Percentiles rank a stretch among this genome's conserved stretches.
Evolutionary conservation across 371 early-diverging fungal species (phyloP).

Genomic region (Mucor velutinosus): DNA sequence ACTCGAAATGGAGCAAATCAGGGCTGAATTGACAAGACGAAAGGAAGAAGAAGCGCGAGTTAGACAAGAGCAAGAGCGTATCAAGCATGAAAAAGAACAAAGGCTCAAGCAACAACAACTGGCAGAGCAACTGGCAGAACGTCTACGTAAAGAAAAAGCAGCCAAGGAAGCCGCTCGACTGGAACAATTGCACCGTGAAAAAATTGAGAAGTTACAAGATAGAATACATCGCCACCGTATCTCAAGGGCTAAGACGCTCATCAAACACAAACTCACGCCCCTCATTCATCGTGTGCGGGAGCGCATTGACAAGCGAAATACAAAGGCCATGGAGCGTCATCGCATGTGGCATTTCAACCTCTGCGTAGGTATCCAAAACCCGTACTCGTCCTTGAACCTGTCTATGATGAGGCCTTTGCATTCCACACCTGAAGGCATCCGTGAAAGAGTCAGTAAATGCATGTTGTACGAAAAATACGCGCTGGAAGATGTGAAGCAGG

Average conservation of each 20-base stretch:
- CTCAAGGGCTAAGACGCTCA: not conserved
- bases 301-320: slow-evolving; percentile 15
- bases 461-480: slow-evolving; percentile 10
- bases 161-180: slow-evolving; percentile 8
- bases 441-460: not conserved
- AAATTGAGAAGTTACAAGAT: not conserved
- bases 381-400: slow-evolving; percentile 1
- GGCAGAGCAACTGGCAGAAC: slow-evolving; percentile 11
- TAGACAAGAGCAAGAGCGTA: slow-evolving; percentile 4
- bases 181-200: slow-evolving; percentile 9
- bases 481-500: slow-evolving; percentile 2
- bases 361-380: not conserved
- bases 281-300: slow-evolving; percentile 13
- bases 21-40: not conserved
- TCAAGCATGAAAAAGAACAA: slow-evolving; percentile 4
- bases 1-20: not conserved
- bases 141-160: slow-evolving; percentile 3
- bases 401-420: not conserved
- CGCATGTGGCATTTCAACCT: slow-evolving; percentile 14
- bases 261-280: not conserved
- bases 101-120: slow-evolving; percentile 1
- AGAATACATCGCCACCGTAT: slow-evolving; percentile 8
- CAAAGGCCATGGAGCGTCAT: not conserved
- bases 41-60: not conserved
- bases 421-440: slow-evolving; percentile 5